phyloP scores from a whole-genome alignment of 2,329 filamentous ascomycete species.

The Coniochaeta sp. region DNA sequence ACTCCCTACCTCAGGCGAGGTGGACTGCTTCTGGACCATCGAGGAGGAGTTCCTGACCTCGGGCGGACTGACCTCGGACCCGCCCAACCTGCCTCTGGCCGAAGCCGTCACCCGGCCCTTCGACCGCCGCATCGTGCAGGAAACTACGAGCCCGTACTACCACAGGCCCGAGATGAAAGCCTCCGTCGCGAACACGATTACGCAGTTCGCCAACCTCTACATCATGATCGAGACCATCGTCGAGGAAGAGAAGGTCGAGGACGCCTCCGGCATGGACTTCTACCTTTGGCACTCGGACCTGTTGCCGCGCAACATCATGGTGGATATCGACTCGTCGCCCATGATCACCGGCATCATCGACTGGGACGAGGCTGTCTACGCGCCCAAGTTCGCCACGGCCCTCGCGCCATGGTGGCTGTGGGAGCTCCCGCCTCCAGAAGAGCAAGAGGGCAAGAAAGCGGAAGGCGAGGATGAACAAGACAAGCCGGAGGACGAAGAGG shows the following conservation, averaged over 20 bases:
- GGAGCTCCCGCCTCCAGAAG: not conserved
- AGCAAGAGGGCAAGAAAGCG: not conserved
- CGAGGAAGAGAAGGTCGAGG: not conserved
- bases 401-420: not conserved
- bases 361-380: conserved; percentile 2
- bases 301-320: conserved; percentile 3
- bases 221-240: not conserved
- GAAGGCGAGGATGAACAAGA: not conserved
- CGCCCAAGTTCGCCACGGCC: not conserved
- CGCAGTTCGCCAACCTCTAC: not conserved
- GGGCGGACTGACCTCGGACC: not conserved
- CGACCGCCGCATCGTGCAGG: not conserved
- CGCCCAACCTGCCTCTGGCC: not conserved
- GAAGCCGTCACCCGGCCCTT: not conserved
- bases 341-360: conserved; percentile 3
- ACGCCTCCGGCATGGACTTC: not conserved
- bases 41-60: not conserved
- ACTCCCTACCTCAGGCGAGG: not conserved
- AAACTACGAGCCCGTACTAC: not conserved
- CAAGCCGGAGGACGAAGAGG: not conserved
- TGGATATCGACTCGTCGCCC: not conserved
- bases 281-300: not conserved
- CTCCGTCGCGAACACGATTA: not conserved
- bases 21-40: not conserved
- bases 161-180: too few species aligned